Percentiles rank a stretch among this genome's conserved stretches.
These are phyloP conservation scores for Melanopsichium pennsylvanicum DNA, from an alignment of 1,284 basidiomycete genomes.

Conservation along the genomic window DNA sequence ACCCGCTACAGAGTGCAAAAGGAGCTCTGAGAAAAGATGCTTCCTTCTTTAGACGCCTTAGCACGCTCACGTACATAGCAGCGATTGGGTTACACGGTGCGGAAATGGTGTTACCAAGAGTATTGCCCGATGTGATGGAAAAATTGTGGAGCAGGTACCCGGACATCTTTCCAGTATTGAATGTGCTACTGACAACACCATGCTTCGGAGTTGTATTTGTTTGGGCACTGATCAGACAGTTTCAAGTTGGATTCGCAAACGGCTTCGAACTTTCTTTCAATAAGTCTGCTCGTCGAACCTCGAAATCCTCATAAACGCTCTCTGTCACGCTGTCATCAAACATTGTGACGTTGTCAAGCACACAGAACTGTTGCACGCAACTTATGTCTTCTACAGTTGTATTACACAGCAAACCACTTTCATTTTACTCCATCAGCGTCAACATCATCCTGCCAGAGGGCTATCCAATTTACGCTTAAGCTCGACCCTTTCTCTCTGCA, in stretches of 20 bases:
- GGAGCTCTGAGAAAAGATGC: background rate
- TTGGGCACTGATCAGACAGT: constrained; percentile 64
- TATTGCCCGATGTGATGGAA: constrained; percentile 11
- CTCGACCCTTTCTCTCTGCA: constrained; percentile 18
- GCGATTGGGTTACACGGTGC: constrained; percentile 73
- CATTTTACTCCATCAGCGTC: too few species aligned
- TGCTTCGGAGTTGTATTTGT: constrained; percentile 74
- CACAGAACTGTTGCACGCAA: too few species aligned
- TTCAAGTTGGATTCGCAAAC: constrained; percentile 60
- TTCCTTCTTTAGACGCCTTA: constrained; percentile 15
- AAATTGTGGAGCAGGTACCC: constrained; percentile 78
- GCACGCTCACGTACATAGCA: constrained; percentile 67
- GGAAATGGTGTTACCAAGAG: constrained; percentile 71
- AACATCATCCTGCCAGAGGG: constrained; percentile 1
- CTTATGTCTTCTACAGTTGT: too few species aligned
- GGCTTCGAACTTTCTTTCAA: constrained; percentile 40
- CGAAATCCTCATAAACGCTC: too few species aligned
- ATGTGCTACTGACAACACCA: constrained; percentile 81
- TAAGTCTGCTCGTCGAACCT: too few species aligned
- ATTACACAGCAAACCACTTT: too few species aligned
- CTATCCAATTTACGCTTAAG: constrained; percentile 7
- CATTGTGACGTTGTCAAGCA: too few species aligned
- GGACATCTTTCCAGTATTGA: constrained; percentile 83
- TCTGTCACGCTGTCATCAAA: too few species aligned
- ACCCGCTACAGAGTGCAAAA: constrained; percentile 12